Base-by-base conservation (phyloP, 352 stramenopile species). In the Globisporangium camurandrum region DNA sequence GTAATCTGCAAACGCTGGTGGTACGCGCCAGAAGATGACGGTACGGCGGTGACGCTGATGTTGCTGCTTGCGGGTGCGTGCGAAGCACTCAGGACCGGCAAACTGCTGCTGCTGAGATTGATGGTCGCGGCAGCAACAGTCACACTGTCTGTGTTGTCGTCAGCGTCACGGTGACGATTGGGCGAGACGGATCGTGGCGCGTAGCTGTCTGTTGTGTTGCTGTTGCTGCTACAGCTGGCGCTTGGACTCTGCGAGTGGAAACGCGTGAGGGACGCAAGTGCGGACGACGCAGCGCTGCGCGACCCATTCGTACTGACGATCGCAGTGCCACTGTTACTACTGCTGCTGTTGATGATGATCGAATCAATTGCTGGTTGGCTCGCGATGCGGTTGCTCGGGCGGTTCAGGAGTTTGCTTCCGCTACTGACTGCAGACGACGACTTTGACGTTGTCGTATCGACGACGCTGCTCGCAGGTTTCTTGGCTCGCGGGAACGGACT, bases 241-340 rank as follows among this genome's bases (percentile, higher is more conserved):
- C 57, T 42, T 78, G 67, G 46, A 20, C 30, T 33, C 30, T 46
- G 14, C 11, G 46, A 47, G 36, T 63, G 61, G 45, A 84, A 78
- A 4, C 69, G 65, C n/a, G 66, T 65, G 22, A 84, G 56, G n/a
- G 70, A 69, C 28, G 69, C 56, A 28, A 81, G 59, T 7, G 57
- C 61, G 4, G 65, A 75, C 10, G 64, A 64, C 22, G 63, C 49
- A 0, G 55, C 57, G 24, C 47, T 65, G 2, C 64, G 62, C 0
- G 58, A 71, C 8, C 27, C 14, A 4, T 4, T 51, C 22, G 8
- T 24, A 24, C 37, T 59, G 36, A 2, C n/a, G n/a, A n/a, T n/a
- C n/a, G n/a, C n/a, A n/a, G n/a, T n/a, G n/a, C n/a, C n/a, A n/a
- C n/a, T n/a, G n/a, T n/a, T n/a, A n/a, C n/a, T n/a, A n/a, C n/a